Percentiles rank a stretch among this genome's conserved stretches.
Conservation (phyloP, 176 grass and related monocot species). For the Cenchrus fungigraminus region DNA sequence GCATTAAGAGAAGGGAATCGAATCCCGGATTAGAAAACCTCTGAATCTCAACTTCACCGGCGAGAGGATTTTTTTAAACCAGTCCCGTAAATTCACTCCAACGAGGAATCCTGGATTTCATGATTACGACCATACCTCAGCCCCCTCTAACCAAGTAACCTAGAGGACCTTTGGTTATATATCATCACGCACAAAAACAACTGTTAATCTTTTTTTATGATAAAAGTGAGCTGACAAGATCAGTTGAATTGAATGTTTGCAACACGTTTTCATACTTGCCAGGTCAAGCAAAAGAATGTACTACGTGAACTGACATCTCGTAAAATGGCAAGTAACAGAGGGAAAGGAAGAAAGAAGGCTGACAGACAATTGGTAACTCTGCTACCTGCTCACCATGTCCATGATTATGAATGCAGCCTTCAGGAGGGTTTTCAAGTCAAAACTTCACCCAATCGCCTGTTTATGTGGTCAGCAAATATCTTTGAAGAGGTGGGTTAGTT, state of each 20-base stretch:
- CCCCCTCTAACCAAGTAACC: no score
- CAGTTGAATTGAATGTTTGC: not conserved
- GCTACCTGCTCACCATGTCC: not conserved
- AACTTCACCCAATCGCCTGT: not conserved
- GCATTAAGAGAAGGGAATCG: no score
- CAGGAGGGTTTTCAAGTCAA: not conserved
- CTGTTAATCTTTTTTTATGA: not conserved
- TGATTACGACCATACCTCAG: no score
- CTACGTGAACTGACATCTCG: not conserved
- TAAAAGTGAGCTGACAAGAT: not conserved
- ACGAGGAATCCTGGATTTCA: no score
- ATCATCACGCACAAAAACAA: no score
- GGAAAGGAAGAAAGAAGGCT: no score
- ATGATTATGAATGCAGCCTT: not conserved
- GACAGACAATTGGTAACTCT: not conserved
- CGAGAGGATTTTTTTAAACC: no score
- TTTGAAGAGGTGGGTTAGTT: not conserved
- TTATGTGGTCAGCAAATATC: constrained; percentile 7
- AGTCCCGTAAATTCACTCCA: no score
- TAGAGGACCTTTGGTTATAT: not conserved
- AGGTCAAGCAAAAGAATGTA: not conserved
- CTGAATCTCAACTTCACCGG: no score
- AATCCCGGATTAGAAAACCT: no score
- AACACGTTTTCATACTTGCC: not conserved
- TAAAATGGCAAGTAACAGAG: not conserved